Evolutionary conservation across 129 eudicot species (phyloP).

Genomic region (Artemisia tridentata): DNA sequence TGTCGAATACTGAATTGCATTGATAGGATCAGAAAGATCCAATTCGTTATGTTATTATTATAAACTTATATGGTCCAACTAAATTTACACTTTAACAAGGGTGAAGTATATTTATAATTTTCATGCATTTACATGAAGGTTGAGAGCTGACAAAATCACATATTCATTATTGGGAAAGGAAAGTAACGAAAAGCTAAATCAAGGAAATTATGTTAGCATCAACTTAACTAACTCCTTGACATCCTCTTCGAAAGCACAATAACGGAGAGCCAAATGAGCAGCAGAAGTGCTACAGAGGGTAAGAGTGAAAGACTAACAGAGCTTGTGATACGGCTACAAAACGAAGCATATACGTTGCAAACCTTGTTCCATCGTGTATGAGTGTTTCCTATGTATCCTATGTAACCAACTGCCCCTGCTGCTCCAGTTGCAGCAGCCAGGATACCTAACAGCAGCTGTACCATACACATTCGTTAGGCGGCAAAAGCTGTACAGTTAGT

Average conservation of each 20-base stretch:
- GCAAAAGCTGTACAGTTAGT: not conserved
- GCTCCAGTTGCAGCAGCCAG: slow-evolving; percentile 70
- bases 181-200: not conserved
- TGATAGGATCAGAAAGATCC: too few relatives aligned
- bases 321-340: slow-evolving; percentile 51
- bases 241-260: slow-evolving; percentile 48
- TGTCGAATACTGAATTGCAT: too few relatives aligned
- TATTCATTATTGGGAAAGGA: not conserved
- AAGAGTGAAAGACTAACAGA: slow-evolving; percentile 43
- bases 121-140: not conserved
- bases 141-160: not conserved
- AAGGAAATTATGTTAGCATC: not conserved
- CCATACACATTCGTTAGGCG: not conserved
- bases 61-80: too few relatives aligned
- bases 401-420: slow-evolving; percentile 64
- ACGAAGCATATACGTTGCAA: slow-evolving; percentile 46
- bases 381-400: slow-evolving; percentile 65
- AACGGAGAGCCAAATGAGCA: slow-evolving; percentile 51
- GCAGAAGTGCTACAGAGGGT: slow-evolving; percentile 47
- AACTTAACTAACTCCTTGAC: not conserved
- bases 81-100: too few relatives aligned
- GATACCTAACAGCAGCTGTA: slow-evolving; percentile 68
- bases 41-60: too few relatives aligned
- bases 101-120: too few relatives aligned
- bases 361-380: slow-evolving; percentile 55